These are phyloP conservation scores for Ustilago hordei DNA, from an alignment of 1,284 basidiomycete genomes.

Conservation along the genomic window DNA sequence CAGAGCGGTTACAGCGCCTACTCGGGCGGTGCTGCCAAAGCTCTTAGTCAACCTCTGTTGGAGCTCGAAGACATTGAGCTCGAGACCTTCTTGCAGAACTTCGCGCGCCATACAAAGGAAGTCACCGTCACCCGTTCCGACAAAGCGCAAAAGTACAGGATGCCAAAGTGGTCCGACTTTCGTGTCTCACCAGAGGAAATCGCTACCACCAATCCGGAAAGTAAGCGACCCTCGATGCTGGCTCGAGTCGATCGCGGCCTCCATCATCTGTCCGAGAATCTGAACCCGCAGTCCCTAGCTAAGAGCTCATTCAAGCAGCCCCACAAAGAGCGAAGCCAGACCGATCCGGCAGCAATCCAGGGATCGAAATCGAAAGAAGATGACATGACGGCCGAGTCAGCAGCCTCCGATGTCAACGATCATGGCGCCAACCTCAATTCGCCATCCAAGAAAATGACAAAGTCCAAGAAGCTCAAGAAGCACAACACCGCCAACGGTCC, in stretches of 20 bases:
- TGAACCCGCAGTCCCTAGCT: neutral
- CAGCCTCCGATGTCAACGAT: constrained; percentile 10
- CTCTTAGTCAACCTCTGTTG: constrained; percentile 58
- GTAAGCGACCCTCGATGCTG: constrained; percentile 54
- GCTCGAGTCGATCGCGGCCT: constrained; percentile 65
- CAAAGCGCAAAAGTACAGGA: constrained; percentile 49
- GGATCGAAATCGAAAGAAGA: constrained; percentile 14
- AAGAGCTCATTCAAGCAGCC: constrained; percentile 3
- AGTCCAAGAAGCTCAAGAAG: constrained; percentile 26
- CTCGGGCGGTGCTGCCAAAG: constrained; percentile 56
- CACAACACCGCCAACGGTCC: constrained; percentile 8
- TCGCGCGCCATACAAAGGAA: constrained; percentile 65
- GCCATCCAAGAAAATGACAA: constrained; percentile 31
- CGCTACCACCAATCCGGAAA: constrained; percentile 3
- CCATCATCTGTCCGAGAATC: constrained; percentile 43
- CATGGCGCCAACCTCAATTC: neutral
- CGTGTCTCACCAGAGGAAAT: constrained; percentile 56
- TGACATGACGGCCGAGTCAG: neutral
- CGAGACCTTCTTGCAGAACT: constrained; percentile 65
- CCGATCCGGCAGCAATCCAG: neutral
- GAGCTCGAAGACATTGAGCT: constrained; percentile 68
- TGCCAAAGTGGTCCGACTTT: constrained; percentile 69
- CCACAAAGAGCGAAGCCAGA: constrained; percentile 1
- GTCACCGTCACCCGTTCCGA: constrained; percentile 56
- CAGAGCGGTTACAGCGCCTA: constrained; percentile 31